Percentiles rank a stretch among this genome's conserved stretches.
Conservation (phyloP, 2,329 filamentous ascomycete species). For the Colletotrichum graminicola region DNA sequence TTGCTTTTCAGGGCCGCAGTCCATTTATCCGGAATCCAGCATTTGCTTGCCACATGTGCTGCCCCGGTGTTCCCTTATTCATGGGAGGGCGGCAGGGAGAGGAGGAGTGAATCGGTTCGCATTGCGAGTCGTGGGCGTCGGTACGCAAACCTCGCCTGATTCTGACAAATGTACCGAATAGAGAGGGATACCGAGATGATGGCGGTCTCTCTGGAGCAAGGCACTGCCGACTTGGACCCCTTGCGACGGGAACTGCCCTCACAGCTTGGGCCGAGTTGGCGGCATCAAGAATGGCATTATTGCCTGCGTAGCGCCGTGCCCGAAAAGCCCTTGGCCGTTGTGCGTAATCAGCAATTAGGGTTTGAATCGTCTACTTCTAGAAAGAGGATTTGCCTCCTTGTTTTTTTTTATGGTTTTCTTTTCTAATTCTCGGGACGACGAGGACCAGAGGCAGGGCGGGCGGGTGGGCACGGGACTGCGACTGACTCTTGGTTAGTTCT, state of each 20-base stretch:
- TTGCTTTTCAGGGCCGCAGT: constrained; percentile 4
- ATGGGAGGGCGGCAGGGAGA: not conserved
- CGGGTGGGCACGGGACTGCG: not conserved
- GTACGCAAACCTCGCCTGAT: not conserved
- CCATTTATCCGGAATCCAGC: not conserved
- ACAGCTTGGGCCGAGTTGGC: constrained; percentile 10
- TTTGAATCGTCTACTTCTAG: constrained; percentile 33
- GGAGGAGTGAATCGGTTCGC: not conserved
- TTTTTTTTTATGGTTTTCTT: too few species aligned
- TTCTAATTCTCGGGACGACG: constrained; percentile 13
- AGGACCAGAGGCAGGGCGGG: not conserved
- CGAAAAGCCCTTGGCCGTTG: constrained; percentile 7
- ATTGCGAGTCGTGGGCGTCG: constrained; percentile 20
- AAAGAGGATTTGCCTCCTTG: not conserved
- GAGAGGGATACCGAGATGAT: not conserved
- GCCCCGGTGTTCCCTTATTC: not conserved
- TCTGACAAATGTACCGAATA: constrained; percentile 16
- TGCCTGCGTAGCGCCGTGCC: not conserved
- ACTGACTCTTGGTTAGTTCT: constrained; percentile 19
- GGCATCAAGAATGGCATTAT: constrained; percentile 1
- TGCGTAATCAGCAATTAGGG: constrained; percentile 28
- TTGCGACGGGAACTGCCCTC: not conserved
- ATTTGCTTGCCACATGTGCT: constrained; percentile 20
- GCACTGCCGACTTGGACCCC: not conserved
- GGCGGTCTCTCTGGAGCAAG: not conserved